These are phyloP conservation scores for Prunella vulgaris DNA, from an alignment of 257 asterid species.

Conservation along the genomic window DNA sequence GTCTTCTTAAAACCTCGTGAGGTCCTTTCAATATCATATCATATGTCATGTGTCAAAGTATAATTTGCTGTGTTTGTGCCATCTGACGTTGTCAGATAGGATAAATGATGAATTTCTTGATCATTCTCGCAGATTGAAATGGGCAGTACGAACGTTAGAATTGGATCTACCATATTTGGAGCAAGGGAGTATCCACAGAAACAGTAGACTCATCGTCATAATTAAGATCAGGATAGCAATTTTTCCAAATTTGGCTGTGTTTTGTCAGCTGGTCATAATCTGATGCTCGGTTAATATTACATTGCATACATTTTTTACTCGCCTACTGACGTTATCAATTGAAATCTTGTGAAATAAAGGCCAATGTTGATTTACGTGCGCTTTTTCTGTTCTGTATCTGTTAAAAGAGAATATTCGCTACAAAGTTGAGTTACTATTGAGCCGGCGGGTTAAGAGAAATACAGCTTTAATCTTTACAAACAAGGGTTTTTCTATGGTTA, in stretches of 20 bases:
- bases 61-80: neutral
- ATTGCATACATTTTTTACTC: neutral
- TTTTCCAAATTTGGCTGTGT: neutral
- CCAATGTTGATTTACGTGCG: too few relatives aligned
- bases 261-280: neutral
- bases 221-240: neutral
- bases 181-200: conserved; percentile 79
- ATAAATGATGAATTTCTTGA: conserved; percentile 5
- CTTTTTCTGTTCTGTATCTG: neutral
- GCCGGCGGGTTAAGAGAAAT: neutral
- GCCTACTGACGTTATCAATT: neutral
- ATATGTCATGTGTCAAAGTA: neutral
- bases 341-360: neutral
- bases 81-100: neutral
- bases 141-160: conserved; percentile 94
- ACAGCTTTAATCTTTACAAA: too few relatives aligned
- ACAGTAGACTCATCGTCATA: conserved; percentile 17
- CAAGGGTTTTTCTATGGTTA: too few relatives aligned
- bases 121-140: conserved; percentile 69
- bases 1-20: neutral
- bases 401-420: neutral
- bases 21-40: neutral
- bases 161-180: conserved; percentile 98
- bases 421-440: too few relatives aligned
- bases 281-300: neutral